Conservation (phyloP, 169 alveolate genomes). For the Eimeria necatrix region DNA sequence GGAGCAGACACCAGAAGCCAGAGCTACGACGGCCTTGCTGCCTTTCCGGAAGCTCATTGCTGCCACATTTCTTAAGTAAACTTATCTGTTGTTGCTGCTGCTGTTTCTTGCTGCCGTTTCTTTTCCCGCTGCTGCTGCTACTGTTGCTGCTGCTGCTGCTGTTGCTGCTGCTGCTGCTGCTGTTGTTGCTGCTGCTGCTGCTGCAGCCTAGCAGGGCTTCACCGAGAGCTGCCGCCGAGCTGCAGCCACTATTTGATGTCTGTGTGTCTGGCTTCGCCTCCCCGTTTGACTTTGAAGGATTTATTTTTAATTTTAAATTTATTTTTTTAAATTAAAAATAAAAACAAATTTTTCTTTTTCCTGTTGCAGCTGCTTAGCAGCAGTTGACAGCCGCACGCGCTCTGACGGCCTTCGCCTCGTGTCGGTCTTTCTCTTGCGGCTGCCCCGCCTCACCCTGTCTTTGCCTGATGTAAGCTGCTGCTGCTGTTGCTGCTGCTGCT, state of each 20-base stretch:
- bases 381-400: not conserved
- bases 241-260: too few relatives aligned
- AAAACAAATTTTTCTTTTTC: too few relatives aligned
- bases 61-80: not conserved
- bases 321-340: too few relatives aligned
- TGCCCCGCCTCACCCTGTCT: not conserved
- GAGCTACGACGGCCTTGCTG: not conserved
- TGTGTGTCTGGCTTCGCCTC: not conserved
- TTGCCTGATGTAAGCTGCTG: not conserved
- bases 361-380: not conserved
- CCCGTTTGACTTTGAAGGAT: not conserved
- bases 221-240: too few relatives aligned
- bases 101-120: not conserved
- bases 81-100: not conserved
- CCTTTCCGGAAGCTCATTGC: not conserved
- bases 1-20: not conserved
- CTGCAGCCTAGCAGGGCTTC: not conserved
- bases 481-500: not conserved
- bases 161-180: not conserved
- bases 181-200: not conserved
- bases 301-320: too few relatives aligned
- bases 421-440: not conserved
- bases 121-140: not conserved
- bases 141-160: constrained; percentile 17
- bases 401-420: constrained; percentile 2